Evolutionary conservation across 139 green algal genomes (phyloP).

Genomic region (Mesostigma viride): DNA sequence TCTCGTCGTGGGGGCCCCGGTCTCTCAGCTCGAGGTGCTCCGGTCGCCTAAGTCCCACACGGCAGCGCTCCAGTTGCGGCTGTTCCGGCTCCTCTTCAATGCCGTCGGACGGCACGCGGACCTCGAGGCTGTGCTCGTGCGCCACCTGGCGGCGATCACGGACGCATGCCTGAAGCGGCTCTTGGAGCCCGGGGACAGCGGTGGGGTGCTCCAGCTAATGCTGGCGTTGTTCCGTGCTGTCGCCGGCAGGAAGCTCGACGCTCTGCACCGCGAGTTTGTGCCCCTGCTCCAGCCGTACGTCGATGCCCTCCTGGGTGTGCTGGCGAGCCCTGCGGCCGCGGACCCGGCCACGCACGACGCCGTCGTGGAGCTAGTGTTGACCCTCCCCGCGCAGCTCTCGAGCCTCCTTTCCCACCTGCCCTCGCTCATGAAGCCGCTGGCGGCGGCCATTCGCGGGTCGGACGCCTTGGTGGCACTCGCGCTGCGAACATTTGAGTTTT

Average conservation of each 20-base stretch:
- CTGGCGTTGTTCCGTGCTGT: conserved; percentile 38
- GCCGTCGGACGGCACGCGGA: conserved; percentile 34
- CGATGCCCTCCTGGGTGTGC: conserved; percentile 43
- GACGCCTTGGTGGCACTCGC: conserved; percentile 33
- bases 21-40: conserved; percentile 43
- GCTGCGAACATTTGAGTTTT: conserved; percentile 70
- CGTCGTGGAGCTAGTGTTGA: conserved; percentile 75
- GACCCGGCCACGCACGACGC: conserved; percentile 33
- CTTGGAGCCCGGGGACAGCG: conserved; percentile 14
- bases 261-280: conserved; percentile 39
- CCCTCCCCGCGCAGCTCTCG: conserved; percentile 61
- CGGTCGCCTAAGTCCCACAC: conserved; percentile 16
- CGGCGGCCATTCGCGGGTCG: conserved; percentile 48
- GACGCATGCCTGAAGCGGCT: conserved; percentile 27
- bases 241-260: conserved; percentile 34
- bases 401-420: conserved; percentile 65
- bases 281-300: conserved; percentile 39
- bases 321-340: conserved; percentile 48
- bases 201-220: conserved; percentile 24
- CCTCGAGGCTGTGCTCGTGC: conserved; percentile 36
- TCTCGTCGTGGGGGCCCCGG: conserved; percentile 36
- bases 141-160: conserved; percentile 37
- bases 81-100: conserved; percentile 52
- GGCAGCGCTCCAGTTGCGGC: conserved; percentile 31
- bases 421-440: conserved; percentile 71